Base-by-base conservation (phyloP, 164 flowering plant genomes). In the Warburgia ugandensis region DNA sequence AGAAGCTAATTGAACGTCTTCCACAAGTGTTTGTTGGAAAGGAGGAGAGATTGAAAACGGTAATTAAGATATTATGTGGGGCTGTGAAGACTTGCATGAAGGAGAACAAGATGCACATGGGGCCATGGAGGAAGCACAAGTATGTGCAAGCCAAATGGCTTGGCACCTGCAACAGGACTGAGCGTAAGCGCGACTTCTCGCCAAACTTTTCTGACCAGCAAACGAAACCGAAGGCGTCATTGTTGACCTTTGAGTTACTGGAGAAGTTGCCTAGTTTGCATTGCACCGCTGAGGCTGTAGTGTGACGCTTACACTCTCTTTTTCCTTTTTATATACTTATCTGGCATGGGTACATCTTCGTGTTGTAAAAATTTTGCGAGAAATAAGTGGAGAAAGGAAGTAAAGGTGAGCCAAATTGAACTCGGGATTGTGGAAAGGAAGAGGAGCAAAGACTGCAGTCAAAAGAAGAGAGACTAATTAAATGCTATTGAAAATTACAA, bases 111-210 rank as follows among this genome's bases (percentile, higher is more conserved):
- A 86, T 94, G 87, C 97, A 88, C 60, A 56, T 84, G 68, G 94
- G 69, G 0, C 97, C 99, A 5, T 89, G 97, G 99, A 77, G 99
- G 58, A 86, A 81, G 67, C 80, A 86, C 13, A 78, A 74, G 54
- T 89, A 89, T 62, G 71, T 89, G 87, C 78, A 79, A 54, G 91
- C 94, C 3, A 94, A 94, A 61, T 94, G 99, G 99, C 61, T 94
- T 6, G 73, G 77, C 30, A 19, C 58, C 6, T 65, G 58, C 22
- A 61, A 73, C 47, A 53, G 82, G 42, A 60, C 48, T 5, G 25
- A 9, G 10, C 32, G 11, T 39, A 3, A 16, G 39, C 12, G n/a
- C 5, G 22, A n/a, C n/a, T 45, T 46, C 17, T 7, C 52, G 3
- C 1, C 19, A 9, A 60, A 37, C 21, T 30, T 48, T 26, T 25